Conservation (phyloP, 2,329 filamentous ascomycete genomes). For the Cytospora schulzeri region DNA sequence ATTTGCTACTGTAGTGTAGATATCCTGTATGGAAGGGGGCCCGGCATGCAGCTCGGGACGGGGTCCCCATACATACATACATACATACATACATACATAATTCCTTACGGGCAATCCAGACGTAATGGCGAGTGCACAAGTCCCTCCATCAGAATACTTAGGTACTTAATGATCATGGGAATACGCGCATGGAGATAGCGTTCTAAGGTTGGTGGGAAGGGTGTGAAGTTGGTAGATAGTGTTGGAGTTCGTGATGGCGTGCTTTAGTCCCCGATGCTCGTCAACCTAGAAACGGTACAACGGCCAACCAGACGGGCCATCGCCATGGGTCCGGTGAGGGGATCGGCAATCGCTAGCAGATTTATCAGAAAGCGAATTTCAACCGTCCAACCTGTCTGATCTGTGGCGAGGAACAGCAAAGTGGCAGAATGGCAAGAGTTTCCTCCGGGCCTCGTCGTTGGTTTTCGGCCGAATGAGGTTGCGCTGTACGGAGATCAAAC, state of each 20-base stretch:
- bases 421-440: neutral
- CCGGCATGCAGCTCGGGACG: too few species aligned
- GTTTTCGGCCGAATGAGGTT: neutral
- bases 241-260: slow-evolving; percentile 1
- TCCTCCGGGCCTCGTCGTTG: neutral
- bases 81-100: neutral
- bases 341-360: slow-evolving; percentile 12
- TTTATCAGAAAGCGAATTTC: neutral
- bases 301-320: slow-evolving; percentile 17
- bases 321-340: neutral
- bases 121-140: neutral
- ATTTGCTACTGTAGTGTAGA: neutral
- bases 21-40: neutral
- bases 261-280: slow-evolving; percentile 9
- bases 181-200: too few species aligned
- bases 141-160: neutral
- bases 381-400: neutral
- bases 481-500: neutral
- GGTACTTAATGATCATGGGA: neutral
- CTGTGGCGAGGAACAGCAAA: neutral
- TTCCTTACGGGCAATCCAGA: neutral
- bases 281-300: slow-evolving; percentile 5
- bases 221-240: neutral
- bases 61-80: too few species aligned
- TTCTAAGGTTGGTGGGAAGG: neutral